Base-by-base conservation (phyloP, 176 grass and related monocot species). In the Oryza glaberrima region DNA sequence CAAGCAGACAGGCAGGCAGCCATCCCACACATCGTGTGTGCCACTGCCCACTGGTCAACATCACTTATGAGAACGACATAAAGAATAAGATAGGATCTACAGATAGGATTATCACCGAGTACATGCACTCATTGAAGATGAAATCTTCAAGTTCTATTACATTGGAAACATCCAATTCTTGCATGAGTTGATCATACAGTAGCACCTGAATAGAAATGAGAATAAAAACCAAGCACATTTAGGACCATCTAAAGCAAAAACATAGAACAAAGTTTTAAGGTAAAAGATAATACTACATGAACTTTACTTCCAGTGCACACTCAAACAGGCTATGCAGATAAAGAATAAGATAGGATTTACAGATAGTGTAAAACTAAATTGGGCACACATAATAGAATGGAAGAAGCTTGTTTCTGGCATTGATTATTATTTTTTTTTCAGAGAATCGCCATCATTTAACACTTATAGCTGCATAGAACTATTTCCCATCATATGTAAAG, bases 91-190 rank as follows among this genome's bases (percentile, higher is more conserved):
- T 30, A 30, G 28, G 28, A 30, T 30, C 28, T 30, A 30, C 28
- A 30, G 28, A 30, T 30, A 30, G 28, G 28, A 60, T 65, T 56
- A 94, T 94, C 65, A 99, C 97, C n/a, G 90, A 91, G 82, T 99
- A 99, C 97, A 99, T 99, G 91, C 97, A 99, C 81, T 99, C 97
- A 67, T 96, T 99, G 79, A 99, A 96, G 56, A 99, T 92, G 75
- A 99, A 99, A 84, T 99, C 97, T 91, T 99, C 94, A 36, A 99
- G 93, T 81, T 99, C 94, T 84, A 94, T 94, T 52, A 99, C 94
- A 67, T 99, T 99, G 60, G 90, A 96, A 77, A 99, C 91, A 15
- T 94, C 97, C 78, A 99, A 84, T 84, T 99, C 97, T 94, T 99
- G 88, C 97, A 99, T 99, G 35, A 99, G 88, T 28, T 96, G 89